phyloP scores from a whole-genome alignment of 331 rosid species.

The Erythrophleum ivorense region DNA sequence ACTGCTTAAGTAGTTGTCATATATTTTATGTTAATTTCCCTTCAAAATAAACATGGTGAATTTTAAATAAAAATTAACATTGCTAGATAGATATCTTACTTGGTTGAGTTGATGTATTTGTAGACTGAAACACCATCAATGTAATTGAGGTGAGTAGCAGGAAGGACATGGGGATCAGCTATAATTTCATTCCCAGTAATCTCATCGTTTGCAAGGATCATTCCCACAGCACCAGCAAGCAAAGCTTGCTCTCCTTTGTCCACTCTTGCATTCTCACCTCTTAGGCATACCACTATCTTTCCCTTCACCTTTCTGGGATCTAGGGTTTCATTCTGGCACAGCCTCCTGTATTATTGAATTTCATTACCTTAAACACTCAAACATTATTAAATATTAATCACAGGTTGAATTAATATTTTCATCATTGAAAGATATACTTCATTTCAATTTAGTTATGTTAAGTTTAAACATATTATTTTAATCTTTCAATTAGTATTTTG shows the following conservation, averaged over 20 bases:
- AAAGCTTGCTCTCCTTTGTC: constrained; percentile 59
- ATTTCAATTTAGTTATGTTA: neutral
- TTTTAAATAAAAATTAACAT: too few relatives aligned
- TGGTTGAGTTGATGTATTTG: constrained; percentile 56
- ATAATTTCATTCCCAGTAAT: constrained; percentile 50
- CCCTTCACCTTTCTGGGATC: constrained; percentile 60
- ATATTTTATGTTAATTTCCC: neutral
- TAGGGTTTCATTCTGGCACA: constrained; percentile 58
- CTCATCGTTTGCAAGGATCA: constrained; percentile 54
- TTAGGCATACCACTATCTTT: constrained; percentile 54
- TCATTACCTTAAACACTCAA: neutral
- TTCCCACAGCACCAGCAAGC: constrained; percentile 60
- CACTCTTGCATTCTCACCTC: constrained; percentile 60
- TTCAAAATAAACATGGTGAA: neutral
- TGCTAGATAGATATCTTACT: constrained; percentile 48
- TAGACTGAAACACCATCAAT: constrained; percentile 40
- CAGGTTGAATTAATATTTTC: neutral
- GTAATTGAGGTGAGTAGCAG: constrained; percentile 56
- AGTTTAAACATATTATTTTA: neutral
- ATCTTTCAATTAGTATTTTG: neutral
- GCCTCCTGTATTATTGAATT: constrained; percentile 39
- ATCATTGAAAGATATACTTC: neutral
- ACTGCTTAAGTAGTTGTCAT: neutral
- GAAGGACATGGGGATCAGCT: constrained; percentile 64
- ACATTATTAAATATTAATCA: neutral